Base-by-base conservation (phyloP, 2,329 filamentous ascomycete species). In the Xenoacremonium recifei region DNA sequence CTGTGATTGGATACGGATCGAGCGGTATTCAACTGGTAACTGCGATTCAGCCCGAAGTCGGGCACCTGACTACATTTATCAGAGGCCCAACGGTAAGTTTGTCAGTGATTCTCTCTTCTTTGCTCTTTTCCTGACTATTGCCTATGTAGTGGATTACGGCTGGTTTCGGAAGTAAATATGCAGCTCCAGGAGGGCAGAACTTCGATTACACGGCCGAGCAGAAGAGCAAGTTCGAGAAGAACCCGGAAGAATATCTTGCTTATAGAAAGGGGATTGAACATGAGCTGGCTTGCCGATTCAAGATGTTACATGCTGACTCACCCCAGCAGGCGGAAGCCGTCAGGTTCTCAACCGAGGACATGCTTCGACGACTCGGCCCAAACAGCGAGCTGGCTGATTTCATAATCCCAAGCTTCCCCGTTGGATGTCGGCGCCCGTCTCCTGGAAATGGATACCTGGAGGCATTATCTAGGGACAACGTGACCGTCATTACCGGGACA, bases 371-470 rank as follows among this genome's bases (percentile, higher is more conserved):
- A 20, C 32, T 39, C 2, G 36, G 15, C 11, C 3, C 16, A 3
- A 35, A 39, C 5, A 25, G 16, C 2, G 15, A n/a, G 3, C 21
- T 43, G 3, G 21, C 17, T 2, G 35, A 35, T 2, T 16, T 21
- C 13, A 27, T 43, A 2, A 35, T 44, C 12, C 37, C 42, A 7
- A 38, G 34, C 15, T 44, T 44, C 16, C 15, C 25, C 3, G 16
- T 39, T 9, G 37, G 37, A 3, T 44, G 42, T 33, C 32, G 42
- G 15, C 37, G 42, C 2, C 33, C 33, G 4, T 31, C 37, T 2
- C 42, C 42, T 6, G 42, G 42, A 3, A 36, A 31, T 11, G 37
- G 37, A 2, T 44, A 37, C 18, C 37, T 44, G 3, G 37, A 39
- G 17, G 34, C 37, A 3, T 27, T 44, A 3, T 16, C 31, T 9